phyloP scores from a whole-genome alignment of 2,329 filamentous ascomycete species.

The Trichoderma oligosporum region DNA sequence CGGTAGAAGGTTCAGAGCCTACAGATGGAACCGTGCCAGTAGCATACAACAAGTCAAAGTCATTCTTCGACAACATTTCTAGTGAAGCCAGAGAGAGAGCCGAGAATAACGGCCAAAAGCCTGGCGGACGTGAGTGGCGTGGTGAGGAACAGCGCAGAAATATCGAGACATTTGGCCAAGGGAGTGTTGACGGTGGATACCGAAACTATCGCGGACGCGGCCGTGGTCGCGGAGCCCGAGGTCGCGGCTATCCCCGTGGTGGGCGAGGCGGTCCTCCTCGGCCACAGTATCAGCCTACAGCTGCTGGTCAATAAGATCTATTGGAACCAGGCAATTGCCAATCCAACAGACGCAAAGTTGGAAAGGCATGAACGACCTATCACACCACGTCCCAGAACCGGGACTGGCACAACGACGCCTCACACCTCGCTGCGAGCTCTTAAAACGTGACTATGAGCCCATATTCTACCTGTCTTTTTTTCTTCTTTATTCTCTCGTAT shows the following conservation, averaged over 20 bases:
- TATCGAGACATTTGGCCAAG: constrained; percentile 96
- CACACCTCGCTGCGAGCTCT: background rate
- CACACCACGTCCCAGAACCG: background rate
- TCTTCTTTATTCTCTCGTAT: constrained; percentile 6
- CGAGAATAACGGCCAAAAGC: constrained; percentile 62
- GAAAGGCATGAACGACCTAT: background rate
- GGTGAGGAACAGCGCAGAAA: constrained; percentile 92
- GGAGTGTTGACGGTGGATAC: constrained; percentile 80
- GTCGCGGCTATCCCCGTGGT: constrained; percentile 40
- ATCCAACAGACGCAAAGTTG: background rate
- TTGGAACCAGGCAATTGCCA: background rate
- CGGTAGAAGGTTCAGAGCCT: constrained; percentile 39
- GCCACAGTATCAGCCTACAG: constrained; percentile 31
- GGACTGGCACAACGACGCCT: background rate
- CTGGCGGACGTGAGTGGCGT: constrained; percentile 83
- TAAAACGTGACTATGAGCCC: background rate
- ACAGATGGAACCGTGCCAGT: constrained; percentile 42
- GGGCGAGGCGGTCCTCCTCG: constrained; percentile 38
- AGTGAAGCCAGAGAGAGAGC: constrained; percentile 88
- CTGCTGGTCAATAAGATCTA: constrained; percentile 28
- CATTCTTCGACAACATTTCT: constrained; percentile 98
- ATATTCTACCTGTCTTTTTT: background rate
- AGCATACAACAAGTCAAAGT: constrained; percentile 77
- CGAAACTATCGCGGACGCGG: constrained; percentile 76
- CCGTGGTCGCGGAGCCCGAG: constrained; percentile 53